Base-by-base conservation (phyloP, 345 rosid genomes). In the Brassica nigra region DNA sequence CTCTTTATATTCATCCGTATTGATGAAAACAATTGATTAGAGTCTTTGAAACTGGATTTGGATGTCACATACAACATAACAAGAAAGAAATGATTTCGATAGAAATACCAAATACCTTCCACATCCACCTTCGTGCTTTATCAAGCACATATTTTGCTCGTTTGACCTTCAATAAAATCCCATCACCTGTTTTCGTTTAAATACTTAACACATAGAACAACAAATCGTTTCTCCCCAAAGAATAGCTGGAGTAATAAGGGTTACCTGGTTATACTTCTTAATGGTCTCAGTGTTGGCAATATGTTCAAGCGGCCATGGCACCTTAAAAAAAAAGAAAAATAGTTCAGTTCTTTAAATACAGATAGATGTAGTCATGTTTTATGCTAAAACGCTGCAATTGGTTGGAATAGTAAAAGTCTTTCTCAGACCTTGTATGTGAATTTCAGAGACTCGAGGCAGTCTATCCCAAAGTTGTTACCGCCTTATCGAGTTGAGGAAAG, bases 121-220 rank as follows among this genome's bases (percentile, higher is more conserved):
- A 93, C 97, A 95, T 93, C 99, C 97, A 95, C 81, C 90, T 89
- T 71, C 98, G 89, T 76, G 97, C 96, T 86, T 95, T 91, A 85
- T 90, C 99, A 61, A 95, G 98, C 58, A 85, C 98, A 86, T 82
- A 95, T 85, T 95, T 95, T 59, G 97, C 99, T 74, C 92, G 95
- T 86, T 95, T 95, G 82, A 93, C 99, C 86, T 95, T 95, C 88
- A 95, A 82, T 76, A 95, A 84, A 95, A 93, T 62, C 90, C 86
- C 97, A 95, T 90, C 83, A 95, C 98, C 99, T 93, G 85, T 69
- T 84, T 66, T 67, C 75, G 84, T 75, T 27, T 75, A 71, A 68
- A 66, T 15, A 12, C 6, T 78, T 81, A 78, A 79, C 52, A 74
- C 71, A 44, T 9, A 70, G 66, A 11, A 59, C 62, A 67, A 11